Percentiles rank a stretch among this genome's conserved stretches.
phyloP scores from a whole-genome alignment of 75 land plant genomes.

The Larix kaempferi region DNA sequence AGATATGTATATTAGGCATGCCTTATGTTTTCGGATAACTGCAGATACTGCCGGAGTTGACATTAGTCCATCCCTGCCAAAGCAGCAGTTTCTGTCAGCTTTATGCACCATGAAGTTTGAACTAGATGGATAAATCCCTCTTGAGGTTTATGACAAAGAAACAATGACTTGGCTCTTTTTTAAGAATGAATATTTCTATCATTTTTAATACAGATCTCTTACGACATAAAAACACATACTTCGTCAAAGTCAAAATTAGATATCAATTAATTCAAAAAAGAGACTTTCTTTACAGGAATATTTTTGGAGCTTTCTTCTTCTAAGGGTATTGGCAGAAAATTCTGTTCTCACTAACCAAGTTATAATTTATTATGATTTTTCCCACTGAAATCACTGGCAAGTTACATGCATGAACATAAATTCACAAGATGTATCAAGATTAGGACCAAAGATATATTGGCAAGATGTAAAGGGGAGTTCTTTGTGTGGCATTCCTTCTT shows the following conservation, averaged over 20 bases:
- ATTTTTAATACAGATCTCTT: background rate
- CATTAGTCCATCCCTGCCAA: slow-evolving; percentile 80
- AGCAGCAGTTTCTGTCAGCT: background rate
- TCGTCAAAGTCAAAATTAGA: too few species aligned
- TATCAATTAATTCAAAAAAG: too few species aligned
- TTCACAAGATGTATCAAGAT: too few species aligned
- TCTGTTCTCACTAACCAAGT: too few species aligned
- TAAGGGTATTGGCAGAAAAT: background rate
- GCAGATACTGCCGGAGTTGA: slow-evolving; percentile 99
- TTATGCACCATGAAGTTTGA: background rate
- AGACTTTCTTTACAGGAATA: background rate
- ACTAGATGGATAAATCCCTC: background rate
- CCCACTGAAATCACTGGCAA: too few species aligned
- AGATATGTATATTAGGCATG: slow-evolving; percentile 13
- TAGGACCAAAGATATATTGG: too few species aligned
- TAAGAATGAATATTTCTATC: background rate
- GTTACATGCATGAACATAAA: too few species aligned
- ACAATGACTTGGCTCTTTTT: background rate
- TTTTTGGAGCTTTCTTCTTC: background rate
- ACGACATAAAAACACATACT: background rate
- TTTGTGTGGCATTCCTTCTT: too few species aligned
- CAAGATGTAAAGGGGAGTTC: too few species aligned
- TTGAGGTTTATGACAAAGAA: slow-evolving; percentile 1
- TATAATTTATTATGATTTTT: too few species aligned
- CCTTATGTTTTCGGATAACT: slow-evolving; percentile 80